A percentile compares a stretch with the other conserved stretches of the same genome.
These are phyloP conservation scores for Sarocladiaceae sp. DNA, from an alignment of 2,329 filamentous ascomycete genomes.

Conservation along the genomic window DNA sequence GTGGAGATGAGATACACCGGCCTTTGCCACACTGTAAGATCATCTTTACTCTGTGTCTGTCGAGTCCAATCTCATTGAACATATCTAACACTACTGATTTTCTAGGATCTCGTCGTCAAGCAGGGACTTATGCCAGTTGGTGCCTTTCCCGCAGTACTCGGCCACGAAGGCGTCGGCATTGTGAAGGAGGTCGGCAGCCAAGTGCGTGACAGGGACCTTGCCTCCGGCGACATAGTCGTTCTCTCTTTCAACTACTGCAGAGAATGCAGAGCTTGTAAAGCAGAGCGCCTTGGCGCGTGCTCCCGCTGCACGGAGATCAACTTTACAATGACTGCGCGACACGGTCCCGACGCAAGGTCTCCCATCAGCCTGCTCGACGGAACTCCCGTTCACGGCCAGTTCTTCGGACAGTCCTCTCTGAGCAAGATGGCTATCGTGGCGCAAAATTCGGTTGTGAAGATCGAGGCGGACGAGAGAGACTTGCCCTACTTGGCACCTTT, in stretches of 20 bases:
- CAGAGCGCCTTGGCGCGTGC: conserved; percentile 17
- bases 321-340: conserved; percentile 16
- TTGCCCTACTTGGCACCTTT: conserved; percentile 19
- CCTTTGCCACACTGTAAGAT: conserved; percentile 22
- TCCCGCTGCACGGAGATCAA: conserved; percentile 17
- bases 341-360: conserved; percentile 13
- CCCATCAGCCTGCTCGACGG: conserved; percentile 16
- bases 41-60: not conserved
- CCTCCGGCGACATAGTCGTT: conserved; percentile 23
- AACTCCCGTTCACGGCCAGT: conserved; percentile 19
- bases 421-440: conserved; percentile 23
- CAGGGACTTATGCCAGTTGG: conserved; percentile 14
- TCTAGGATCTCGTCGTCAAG: conserved; percentile 13
- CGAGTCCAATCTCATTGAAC: not conserved
- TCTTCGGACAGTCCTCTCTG: conserved; percentile 29
- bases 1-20: conserved; percentile 24
- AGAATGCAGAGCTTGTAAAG: conserved; percentile 16
- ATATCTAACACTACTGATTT: not conserved
- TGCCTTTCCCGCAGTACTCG: conserved; percentile 22
- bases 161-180: conserved; percentile 21
- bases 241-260: conserved; percentile 20
- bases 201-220: conserved; percentile 20
- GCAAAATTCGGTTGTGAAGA: conserved; percentile 23
- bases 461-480: conserved; percentile 15
- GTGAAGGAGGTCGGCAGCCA: conserved; percentile 20